Base-by-base conservation (phyloP, 2,329 filamentous ascomycete genomes). In the Fusarium nisikadoi region DNA sequence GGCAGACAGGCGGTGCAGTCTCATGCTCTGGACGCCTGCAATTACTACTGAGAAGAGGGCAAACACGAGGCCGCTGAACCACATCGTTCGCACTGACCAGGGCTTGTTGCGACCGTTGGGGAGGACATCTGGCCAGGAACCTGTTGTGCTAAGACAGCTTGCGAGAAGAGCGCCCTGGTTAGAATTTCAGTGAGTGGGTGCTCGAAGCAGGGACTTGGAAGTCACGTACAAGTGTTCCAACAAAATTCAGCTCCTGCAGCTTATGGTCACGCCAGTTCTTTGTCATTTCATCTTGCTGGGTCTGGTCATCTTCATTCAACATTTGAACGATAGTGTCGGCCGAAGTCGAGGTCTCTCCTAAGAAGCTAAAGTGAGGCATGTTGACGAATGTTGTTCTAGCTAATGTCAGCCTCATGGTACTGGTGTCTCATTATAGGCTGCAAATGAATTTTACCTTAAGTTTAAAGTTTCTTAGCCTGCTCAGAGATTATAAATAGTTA, bases 371-470 rank as follows among this genome's bases (percentile, higher is more conserved):
- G 46, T 49, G 29, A 31, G 46, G 46, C 46, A 49, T 49, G 5
- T 0, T 49, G 20, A 7, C 5, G 0, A 31, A 17, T 23, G 5
- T 17, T 17, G 8, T 23, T 23, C 20, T 33, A 10, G 20, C 3
- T 7, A 0, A 9, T 23, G 0, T 23, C 11, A 33, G 8, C 4
- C 11, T 10, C 0, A 5, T 9, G 2, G 2, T 9, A 7, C 46
- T 9, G 0, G 5, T 23, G 3, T 9, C 16, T 17, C 11, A 4
- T 13, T 13, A 11, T 7, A 0, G 3, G 3, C 2, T 5, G 9
- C 0, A 0, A 13, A 19, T 23, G 8, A 7, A 49, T 17, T 33
- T 23, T 0, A 31, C 20, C 14, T 9, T 3, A 0, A 0, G 8
- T 7, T 33, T 23, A 17, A 6, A 2, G 4, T 17, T 5, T 9